Base-by-base conservation (phyloP, 345 rosid species). In the Bruguiera gymnorhiza region DNA sequence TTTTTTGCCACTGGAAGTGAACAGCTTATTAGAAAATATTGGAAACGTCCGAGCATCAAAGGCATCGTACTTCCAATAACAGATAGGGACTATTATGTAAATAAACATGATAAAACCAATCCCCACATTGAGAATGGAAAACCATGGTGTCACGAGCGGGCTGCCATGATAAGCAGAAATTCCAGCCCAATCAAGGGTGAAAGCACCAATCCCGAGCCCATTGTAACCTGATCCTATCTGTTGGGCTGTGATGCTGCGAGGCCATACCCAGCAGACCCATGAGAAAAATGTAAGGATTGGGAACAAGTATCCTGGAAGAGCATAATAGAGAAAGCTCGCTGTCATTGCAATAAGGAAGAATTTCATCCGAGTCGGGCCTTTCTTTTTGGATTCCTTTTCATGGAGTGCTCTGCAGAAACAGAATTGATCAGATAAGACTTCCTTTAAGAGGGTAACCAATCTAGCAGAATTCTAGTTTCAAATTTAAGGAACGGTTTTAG, bases 131-230 rank as follows among this genome's bases (percentile, higher is more conserved):
- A 96, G 78, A 70, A 96, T 92, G 39, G 99, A 90, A 32, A 88
- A 67, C 92, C 93, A 96, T 0, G 99, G 99, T 2, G 99, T 69
- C 48, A 96, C 97, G 58, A 96, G 83, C 3, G 99, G 99, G 73
- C 97, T 92, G 36, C 99, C 99, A 55, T 96, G 99, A 64, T 96
- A 96, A 37, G 99, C 99, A 1, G 97, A 87, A 80, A 96, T 96
- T n/a, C 99, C 99, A 21, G 99, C 99, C 99, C 99, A 96, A 56
- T 96, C 99, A 30, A 96, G 84, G 46, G 96, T 90, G 73, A 92
- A 90, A 21, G 98, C 97, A 67, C 99, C 99, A 10, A 92, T 63
- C 0, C 99, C 99, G 0, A 96, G 96, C 26, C 99, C 99, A 59
- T 96, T 92, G 88, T 87, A 89, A 8, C 97, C 99, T 2, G 99